phyloP scores from a whole-genome alignment of 495 filamentous ascomycete species.

The Tuber brumale region DNA sequence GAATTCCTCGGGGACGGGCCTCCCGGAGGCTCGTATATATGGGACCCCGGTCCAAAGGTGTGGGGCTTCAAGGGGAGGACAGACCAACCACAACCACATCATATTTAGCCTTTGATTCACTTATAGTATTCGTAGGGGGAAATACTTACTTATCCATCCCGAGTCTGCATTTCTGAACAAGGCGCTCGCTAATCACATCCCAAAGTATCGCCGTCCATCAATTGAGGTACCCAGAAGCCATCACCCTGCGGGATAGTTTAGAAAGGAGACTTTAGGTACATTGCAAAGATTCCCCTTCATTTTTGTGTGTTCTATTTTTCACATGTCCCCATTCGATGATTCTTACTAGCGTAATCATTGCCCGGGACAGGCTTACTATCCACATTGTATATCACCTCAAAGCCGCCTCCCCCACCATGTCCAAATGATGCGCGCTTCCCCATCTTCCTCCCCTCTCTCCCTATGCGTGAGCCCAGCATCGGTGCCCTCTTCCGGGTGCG shows the following conservation, averaged over 20 bases:
- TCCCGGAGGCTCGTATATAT: constrained; percentile 36
- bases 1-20: constrained; percentile 6
- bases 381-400: not conserved
- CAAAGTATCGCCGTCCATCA: constrained; percentile 58
- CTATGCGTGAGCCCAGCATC: constrained; percentile 16
- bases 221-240: constrained; percentile 75
- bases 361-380: not conserved
- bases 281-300: constrained; percentile 48
- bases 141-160: constrained; percentile 8
- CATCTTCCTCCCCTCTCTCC: constrained; percentile 24
- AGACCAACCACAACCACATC: too few species aligned
- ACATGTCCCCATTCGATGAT: constrained; percentile 15
- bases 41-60: constrained; percentile 33
- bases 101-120: constrained; percentile 1
- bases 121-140: not conserved
- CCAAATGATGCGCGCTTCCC: constrained; percentile 49
- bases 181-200: constrained; percentile 48
- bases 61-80: constrained; percentile 39
- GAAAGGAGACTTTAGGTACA: constrained; percentile 73
- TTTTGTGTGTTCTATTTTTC: constrained; percentile 30
- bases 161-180: constrained; percentile 34
- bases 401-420: constrained; percentile 17
- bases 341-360: constrained; percentile 12
- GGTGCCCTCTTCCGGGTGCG: constrained; percentile 6
- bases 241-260: constrained; percentile 57